phyloP scores from a whole-genome alignment of 306 rosid species.

The Acacia melanoxylon region DNA sequence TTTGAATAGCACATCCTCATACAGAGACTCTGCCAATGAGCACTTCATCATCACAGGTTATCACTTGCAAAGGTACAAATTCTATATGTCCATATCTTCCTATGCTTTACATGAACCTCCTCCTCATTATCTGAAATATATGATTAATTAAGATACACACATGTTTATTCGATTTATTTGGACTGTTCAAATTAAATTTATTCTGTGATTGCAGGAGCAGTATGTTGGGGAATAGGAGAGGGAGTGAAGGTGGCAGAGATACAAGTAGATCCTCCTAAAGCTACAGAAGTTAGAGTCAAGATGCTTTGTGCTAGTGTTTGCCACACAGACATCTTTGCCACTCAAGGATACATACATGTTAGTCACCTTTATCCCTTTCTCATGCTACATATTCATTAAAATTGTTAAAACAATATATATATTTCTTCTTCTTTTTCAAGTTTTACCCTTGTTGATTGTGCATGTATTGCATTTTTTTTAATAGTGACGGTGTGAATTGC shows the following conservation, averaged over 20 bases:
- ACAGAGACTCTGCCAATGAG: not conserved
- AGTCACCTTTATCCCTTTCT: not conserved
- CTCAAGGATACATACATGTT: constrained; percentile 43
- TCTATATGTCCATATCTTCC: not conserved
- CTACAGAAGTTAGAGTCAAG: constrained; percentile 53
- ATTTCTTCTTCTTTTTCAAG: no score
- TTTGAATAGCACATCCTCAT: not conserved
- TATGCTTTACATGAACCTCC: not conserved
- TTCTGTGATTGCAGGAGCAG: constrained; percentile 35
- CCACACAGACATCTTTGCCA: constrained; percentile 46
- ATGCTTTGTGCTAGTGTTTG: constrained; percentile 61
- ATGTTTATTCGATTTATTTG: no score
- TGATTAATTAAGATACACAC: not conserved
- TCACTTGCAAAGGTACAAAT: constrained; percentile 38
- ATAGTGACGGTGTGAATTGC: no score
- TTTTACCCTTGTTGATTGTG: no score
- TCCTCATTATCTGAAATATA: no score
- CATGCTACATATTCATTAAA: not conserved
- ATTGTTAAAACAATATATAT: no score
- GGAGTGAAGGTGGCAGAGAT: constrained; percentile 53
- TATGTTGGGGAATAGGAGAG: constrained; percentile 55
- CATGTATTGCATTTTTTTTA: no score
- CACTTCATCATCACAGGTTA: constrained; percentile 12
- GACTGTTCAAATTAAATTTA: not conserved
- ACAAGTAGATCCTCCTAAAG: constrained; percentile 54